Base-by-base conservation (phyloP, 177 flowering plant species). In the Viscum album region DNA sequence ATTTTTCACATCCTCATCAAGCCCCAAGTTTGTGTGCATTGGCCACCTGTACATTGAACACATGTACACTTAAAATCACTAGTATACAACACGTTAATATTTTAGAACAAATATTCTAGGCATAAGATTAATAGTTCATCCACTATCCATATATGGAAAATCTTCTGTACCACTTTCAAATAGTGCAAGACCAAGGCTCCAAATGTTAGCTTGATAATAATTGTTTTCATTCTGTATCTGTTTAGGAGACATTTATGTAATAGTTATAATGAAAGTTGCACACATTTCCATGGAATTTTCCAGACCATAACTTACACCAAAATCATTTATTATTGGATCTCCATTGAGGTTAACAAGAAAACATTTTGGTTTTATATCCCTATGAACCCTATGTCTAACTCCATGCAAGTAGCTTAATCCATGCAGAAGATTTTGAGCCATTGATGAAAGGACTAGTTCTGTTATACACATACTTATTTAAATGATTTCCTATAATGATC, bases 351-450 rank as follows among this genome's bases (percentile, higher is more conserved):
- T 92, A 54, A 95, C 82, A 47, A 95, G 98, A 81, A 95, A 78
- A 85, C 92, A 92, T 71, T 97, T 97, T 30, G 99, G 99, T 83
- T 95, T 95, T 58, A 95, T 95, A 75, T 95, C 99, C 84, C 99
- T 86, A 75, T 92, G 99, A 70, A 95, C 99, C 69, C 92, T 81
- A 79, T 90, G 87, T 61, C 95, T 78, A 68, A 82, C 96, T 79
- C 97, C 97, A 81, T 95, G 99, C 85, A 95, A 83, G 82, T 92
- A 95, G 78, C 79, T 88, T 70, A 95, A 74, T 64, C 99, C 99
- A 74, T 81, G 85, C 71, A 95, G 81, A 68, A 95, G 92, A 75
- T 89, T 89, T 68, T 82, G 86, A 76, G 89, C 83, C 87, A 92
- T 89, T 41, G 81, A 71, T 32, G 99, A 90, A 78, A 95, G 94